Base-by-base conservation (phyloP, 257 asterid genomes). In the Voacanga thouarsii region DNA sequence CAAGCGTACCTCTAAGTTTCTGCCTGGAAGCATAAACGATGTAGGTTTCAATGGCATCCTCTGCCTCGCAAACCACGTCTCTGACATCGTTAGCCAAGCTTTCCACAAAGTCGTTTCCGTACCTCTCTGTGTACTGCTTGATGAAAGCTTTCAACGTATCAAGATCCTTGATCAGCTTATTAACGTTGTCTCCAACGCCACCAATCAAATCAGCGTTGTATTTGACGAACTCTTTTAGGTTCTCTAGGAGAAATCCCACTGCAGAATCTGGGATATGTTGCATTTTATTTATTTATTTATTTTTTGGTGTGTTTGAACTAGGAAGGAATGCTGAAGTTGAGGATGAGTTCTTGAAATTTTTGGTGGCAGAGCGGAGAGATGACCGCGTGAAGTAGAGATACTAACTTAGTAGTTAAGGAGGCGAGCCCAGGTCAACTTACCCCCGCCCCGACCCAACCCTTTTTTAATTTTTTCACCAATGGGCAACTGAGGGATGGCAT, bases 21-120 rank as follows among this genome's bases (percentile, higher is more conserved):
- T 73, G 68, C 47, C 70, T 15, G 1, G 75, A 77, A 0, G 78
- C 71, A 9, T 74, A 57, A 24, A 79, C 67, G 21, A 86, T 43
- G 59, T 82, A 79, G 1, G 47, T 28, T 66, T 83, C 87, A 56
- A 83, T 61, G 50, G 76, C 75, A 68, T 83, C 85, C 37, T 86
- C 87, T 0, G 79, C 87, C 0, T 80, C 81, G 45, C 78, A 57
- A 0, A 84, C 23, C 47, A 74, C 77, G 9, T 56, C 50, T 7
- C 66, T 5, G 26, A 74, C 67, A 8, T 24, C 67, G 50, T 74
- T 56, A 7, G 77, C 77, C 50, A 74, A 53, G 26, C 41, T 56
- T 55, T 74, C 67, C 67, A 74, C 24, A 53, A 33, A 50, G 41
- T 74, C 77, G 21, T 74, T 74, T 10, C 45, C 53, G 51, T 68